Evolutionary conservation across 2,329 filamentous ascomycete genomes (phyloP).

Genomic region (Pseudocercospora eumusae): DNA sequence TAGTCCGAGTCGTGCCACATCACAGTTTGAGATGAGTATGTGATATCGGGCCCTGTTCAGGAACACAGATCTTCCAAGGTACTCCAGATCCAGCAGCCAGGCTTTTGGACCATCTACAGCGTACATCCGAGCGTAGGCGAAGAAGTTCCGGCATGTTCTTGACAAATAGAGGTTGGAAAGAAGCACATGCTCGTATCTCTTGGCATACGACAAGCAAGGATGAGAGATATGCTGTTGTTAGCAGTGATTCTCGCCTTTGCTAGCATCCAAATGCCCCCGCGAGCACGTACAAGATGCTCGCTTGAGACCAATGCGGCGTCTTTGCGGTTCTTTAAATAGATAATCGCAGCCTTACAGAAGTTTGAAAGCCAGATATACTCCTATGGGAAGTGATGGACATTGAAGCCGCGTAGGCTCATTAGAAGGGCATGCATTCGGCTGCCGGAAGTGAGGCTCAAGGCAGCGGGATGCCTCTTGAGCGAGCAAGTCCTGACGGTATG

Average conservation of each 20-base stretch:
- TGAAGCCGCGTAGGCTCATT: background rate
- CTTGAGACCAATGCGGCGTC: background rate
- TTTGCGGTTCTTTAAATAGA: background rate
- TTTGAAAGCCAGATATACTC: background rate
- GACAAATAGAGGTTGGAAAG: background rate
- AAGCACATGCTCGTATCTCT: background rate
- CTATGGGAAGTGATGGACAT: conserved; percentile 4
- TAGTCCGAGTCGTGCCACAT: background rate
- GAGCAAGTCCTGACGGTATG: background rate
- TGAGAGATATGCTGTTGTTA: background rate
- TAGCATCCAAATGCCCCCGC: background rate
- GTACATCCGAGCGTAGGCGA: background rate
- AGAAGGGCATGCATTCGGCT: background rate
- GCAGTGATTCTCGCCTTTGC: background rate
- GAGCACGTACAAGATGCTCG: background rate
- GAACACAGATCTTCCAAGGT: background rate
- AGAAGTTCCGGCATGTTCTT: background rate
- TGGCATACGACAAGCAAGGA: background rate
- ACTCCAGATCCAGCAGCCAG: background rate
- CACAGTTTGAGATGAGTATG: background rate
- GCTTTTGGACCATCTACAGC: background rate
- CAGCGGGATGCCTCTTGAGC: background rate
- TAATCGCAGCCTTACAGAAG: conserved; percentile 5
- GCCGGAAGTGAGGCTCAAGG: background rate
- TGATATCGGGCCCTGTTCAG: background rate